These are phyloP conservation scores for Omphalotus guepiniiformis DNA, from an alignment of 768 basidiomycete genomes.

Conservation along the genomic window DNA sequence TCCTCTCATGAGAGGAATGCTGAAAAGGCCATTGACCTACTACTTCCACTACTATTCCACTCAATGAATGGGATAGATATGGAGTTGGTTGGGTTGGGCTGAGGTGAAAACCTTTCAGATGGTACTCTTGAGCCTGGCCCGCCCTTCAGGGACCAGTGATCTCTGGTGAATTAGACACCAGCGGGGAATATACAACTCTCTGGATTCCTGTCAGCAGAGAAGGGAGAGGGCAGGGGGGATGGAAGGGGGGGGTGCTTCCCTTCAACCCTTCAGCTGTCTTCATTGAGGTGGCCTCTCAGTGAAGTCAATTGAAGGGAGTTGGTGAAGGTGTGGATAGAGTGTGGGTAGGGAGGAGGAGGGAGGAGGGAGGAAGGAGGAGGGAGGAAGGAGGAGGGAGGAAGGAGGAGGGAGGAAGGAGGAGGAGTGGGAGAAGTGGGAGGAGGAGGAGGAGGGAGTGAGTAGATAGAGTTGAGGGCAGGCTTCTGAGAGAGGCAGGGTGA, in stretches of 20 bases:
- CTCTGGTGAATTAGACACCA: constrained; percentile 5
- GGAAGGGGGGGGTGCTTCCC: not conserved
- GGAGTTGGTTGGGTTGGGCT: no score
- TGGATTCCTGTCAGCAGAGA: not conserved
- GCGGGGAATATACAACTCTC: not conserved
- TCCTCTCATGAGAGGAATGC: not conserved
- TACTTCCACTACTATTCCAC: not conserved
- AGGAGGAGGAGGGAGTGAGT: not conserved
- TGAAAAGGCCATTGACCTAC: no score
- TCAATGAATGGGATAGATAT: no score
- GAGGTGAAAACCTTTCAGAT: no score
- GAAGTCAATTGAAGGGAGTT: no score
- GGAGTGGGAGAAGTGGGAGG: not conserved
- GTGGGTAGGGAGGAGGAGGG: no score
- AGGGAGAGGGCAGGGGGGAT: not conserved
- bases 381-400: not conserved
- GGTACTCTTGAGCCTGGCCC: constrained; percentile 5
- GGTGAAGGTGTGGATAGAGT: no score
- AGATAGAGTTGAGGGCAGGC: not conserved
- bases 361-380: no score
- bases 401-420: not conserved
- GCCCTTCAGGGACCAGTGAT: constrained; percentile 1
- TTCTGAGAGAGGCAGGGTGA: no score
- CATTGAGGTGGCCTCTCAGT: no score
- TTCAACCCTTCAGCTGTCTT: no score